Percentiles rank a stretch among this genome's conserved stretches.
phyloP scores from a whole-genome alignment of 805 yeast species.

The Kockiozyma suomiensis region DNA sequence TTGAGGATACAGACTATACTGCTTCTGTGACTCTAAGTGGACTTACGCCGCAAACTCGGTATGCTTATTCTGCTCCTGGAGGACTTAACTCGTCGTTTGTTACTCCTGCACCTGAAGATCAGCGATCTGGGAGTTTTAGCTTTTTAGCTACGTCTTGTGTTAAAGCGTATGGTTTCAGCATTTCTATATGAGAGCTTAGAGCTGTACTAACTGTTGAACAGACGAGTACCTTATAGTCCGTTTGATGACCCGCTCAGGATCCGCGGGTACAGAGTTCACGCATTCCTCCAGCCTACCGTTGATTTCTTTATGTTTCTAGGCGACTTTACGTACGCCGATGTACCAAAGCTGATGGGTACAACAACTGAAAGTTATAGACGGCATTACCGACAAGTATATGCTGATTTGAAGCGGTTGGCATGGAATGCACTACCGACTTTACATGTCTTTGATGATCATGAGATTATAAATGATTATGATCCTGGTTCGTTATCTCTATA shows the following conservation, averaged over 20 bases:
- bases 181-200: background rate
- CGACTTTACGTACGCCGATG: slow-evolving; percentile 37
- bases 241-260: slow-evolving; percentile 31
- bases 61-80: slow-evolving; percentile 17
- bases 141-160: slow-evolving; percentile 36
- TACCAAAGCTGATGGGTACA: slow-evolving; percentile 33
- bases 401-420: slow-evolving; percentile 11
- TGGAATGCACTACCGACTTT: slow-evolving; percentile 29
- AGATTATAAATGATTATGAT: slow-evolving; percentile 36
- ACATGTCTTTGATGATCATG: slow-evolving; percentile 38
- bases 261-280: slow-evolving; percentile 24
- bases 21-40: slow-evolving; percentile 11
- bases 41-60: slow-evolving; percentile 26
- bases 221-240: slow-evolving; percentile 34
- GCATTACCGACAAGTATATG: slow-evolving; percentile 35
- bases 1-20: slow-evolving; percentile 26
- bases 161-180: slow-evolving; percentile 31
- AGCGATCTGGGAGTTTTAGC: slow-evolving; percentile 23
- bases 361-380: slow-evolving; percentile 25
- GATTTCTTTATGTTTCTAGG: slow-evolving; percentile 36
- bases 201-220: background rate
- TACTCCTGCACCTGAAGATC: slow-evolving; percentile 23
- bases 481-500: slow-evolving; percentile 10
- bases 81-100: slow-evolving; percentile 28
- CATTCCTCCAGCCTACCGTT: slow-evolving; percentile 4